These are phyloP conservation scores for Cucurbita argyrosperma DNA, from an alignment of 306 rosid genomes.

Conservation along the genomic window DNA sequence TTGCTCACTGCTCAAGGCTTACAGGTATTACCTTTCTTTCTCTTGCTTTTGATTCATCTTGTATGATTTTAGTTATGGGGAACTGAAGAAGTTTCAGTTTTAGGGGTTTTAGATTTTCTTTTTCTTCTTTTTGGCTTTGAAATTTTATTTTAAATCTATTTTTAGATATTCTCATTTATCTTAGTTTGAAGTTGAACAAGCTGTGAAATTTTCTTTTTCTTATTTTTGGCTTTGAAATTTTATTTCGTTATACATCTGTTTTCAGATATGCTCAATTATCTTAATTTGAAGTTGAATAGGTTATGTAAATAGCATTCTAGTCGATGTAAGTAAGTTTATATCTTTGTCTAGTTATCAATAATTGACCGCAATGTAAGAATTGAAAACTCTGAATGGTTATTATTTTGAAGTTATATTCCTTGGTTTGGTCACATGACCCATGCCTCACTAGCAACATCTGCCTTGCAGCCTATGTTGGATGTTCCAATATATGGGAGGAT, in stretches of 20 bases:
- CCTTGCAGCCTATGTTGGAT: constrained; percentile 69
- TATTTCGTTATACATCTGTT: background rate
- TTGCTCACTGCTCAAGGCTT: constrained; percentile 80
- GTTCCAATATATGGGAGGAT: constrained; percentile 95
- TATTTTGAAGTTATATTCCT: background rate
- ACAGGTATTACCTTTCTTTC: constrained; percentile 36
- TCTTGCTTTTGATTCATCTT: background rate
- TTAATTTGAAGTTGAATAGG: background rate
- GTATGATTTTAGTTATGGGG: background rate
- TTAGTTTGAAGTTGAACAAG: background rate
- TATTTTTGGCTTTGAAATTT: background rate
- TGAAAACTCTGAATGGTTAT: background rate
- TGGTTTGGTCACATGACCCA: background rate
- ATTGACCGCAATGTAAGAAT: background rate
- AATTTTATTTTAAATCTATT: background rate
- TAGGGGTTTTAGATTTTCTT: background rate
- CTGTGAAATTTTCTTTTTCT: background rate
- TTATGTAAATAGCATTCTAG: background rate
- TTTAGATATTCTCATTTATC: background rate
- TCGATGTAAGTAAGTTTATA: background rate
- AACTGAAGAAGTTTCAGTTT: background rate
- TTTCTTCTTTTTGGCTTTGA: background rate
- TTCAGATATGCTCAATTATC: background rate
- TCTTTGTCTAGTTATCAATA: background rate
- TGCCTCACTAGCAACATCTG: background rate